Conservation (phyloP, 2,329 filamentous ascomycete species). For the Beauveria australis region DNA sequence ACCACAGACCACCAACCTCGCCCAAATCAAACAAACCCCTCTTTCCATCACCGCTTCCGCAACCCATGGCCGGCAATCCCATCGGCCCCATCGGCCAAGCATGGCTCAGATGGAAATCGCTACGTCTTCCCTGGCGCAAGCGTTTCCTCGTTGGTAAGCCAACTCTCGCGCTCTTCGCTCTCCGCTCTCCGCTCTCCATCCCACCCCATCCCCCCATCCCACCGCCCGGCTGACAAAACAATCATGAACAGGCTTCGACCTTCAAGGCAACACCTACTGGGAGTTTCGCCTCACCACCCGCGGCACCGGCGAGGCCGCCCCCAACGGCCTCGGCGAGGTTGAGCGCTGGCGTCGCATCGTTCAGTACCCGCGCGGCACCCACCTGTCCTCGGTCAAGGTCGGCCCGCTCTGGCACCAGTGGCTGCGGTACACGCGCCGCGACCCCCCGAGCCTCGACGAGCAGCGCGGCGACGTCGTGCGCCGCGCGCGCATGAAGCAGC, state of each 20-base stretch:
- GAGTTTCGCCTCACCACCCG: constrained; percentile 49
- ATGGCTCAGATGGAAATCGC: constrained; percentile 56
- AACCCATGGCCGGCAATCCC: constrained; percentile 26
- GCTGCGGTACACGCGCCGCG: constrained; percentile 51
- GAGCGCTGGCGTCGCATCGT: constrained; percentile 55
- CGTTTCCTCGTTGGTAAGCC: constrained; percentile 50
- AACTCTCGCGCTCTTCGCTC: neutral
- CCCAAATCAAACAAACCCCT: neutral
- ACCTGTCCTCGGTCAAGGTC: constrained; percentile 48
- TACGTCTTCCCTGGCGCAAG: constrained; percentile 56
- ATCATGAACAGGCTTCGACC: constrained; percentile 45
- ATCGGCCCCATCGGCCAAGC: constrained; percentile 30
- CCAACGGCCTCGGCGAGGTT: constrained; percentile 20
- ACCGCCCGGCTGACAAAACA: neutral
- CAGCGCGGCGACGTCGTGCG: constrained; percentile 46
- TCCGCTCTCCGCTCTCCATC: neutral
- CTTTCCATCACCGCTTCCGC: neutral
- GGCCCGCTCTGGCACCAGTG: constrained; percentile 61
- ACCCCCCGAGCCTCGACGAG: constrained; percentile 49
- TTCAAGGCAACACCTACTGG: constrained; percentile 61
- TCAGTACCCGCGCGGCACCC: constrained; percentile 45
- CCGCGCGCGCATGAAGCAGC: constrained; percentile 42
- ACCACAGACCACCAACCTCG: neutral
- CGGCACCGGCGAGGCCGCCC: constrained; percentile 12
- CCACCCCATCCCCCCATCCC: constrained; percentile 1